phyloP scores from a whole-genome alignment of 371 early-diverging fungal species.

The Sporodiniella umbellata region DNA sequence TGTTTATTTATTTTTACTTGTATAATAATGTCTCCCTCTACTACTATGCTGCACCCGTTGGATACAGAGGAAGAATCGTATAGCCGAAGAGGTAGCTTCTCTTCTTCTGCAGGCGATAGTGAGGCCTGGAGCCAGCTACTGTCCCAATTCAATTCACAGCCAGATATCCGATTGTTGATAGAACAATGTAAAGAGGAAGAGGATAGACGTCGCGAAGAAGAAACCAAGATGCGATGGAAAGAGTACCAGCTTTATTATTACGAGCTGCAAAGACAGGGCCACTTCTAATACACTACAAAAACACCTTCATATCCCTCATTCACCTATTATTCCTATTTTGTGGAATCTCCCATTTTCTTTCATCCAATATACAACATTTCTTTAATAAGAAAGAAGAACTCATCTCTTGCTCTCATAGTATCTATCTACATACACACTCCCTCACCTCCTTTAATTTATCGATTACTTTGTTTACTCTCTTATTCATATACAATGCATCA shows the following conservation, averaged over 20 bases:
- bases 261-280: constrained; percentile 6
- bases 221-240: constrained; percentile 40
- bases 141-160: constrained; percentile 29
- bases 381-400: no score
- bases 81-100: not conserved
- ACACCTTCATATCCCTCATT: not conserved
- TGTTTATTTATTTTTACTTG: not conserved
- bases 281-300: not conserved
- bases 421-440: no score
- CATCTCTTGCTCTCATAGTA: no score
- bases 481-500: no score
- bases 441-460: no score
- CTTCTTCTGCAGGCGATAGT: not conserved
- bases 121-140: constrained; percentile 12
- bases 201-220: constrained; percentile 45
- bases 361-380: not conserved
- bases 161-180: constrained; percentile 46
- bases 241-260: constrained; percentile 23
- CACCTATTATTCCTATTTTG: no score
- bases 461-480: no score
- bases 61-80: not conserved
- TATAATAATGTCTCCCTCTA: not conserved
- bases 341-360: no score
- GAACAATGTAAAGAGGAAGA: constrained; percentile 48
- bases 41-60: constrained; percentile 1